A percentile compares a stretch with the other conserved stretches of the same genome.
Evolutionary conservation across 73 alveolate genomes (phyloP).

Genomic region (Tetrahymena thermophila): DNA sequence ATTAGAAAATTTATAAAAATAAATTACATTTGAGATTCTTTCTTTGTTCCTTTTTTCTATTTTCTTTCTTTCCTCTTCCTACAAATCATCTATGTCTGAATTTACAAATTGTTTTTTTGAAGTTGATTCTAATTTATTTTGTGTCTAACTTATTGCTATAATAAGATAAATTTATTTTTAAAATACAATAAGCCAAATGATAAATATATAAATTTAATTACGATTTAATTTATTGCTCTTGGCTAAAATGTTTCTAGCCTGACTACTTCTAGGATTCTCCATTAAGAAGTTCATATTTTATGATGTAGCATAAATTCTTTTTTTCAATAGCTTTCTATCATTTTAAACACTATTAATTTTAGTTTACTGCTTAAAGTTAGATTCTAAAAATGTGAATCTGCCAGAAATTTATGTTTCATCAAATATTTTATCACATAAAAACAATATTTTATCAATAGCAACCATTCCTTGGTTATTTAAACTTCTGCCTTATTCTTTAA

Average conservation of each 20-base stretch:
- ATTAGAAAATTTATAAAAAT: neutral
- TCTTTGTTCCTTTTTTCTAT: neutral
- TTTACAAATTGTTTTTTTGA: neutral
- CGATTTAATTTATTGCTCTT: neutral
- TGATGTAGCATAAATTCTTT: neutral
- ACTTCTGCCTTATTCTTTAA: neutral
- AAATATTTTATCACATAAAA: neutral
- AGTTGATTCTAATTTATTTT: neutral
- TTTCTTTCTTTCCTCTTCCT: neutral
- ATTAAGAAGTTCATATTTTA: neutral
- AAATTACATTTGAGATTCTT: neutral
- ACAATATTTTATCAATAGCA: neutral
- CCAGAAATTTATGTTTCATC: neutral
- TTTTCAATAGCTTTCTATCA: neutral
- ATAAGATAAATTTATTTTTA: too few species aligned
- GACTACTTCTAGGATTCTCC: neutral
- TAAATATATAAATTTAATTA: neutral
- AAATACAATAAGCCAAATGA: too few species aligned
- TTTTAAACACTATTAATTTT: neutral
- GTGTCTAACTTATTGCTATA: neutral
- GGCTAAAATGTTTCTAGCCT: neutral
- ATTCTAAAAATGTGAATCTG: neutral
- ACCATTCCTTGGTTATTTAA: neutral
- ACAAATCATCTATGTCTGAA: neutral
- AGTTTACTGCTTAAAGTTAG: neutral